A percentile compares a stretch with the other conserved stretches of the same genome.
These are phyloP conservation scores for Huntiella decipiens DNA, from an alignment of 2,329 filamentous ascomycete species.

Conservation along the genomic window DNA sequence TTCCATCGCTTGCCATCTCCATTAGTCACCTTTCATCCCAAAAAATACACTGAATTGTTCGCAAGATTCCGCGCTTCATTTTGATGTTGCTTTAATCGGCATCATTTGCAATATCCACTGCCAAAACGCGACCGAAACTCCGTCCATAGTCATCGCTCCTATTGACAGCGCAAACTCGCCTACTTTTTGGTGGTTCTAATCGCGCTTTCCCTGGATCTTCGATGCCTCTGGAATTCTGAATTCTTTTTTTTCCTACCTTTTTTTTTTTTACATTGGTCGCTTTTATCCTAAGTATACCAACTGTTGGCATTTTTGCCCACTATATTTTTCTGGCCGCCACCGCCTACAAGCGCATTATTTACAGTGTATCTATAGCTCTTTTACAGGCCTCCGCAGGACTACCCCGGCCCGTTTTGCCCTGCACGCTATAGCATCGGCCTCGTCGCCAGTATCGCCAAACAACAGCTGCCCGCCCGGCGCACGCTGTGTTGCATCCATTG, in stretches of 20 bases:
- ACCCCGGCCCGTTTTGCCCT: background rate
- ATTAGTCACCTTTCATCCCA: constrained; percentile 20
- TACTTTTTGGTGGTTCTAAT: background rate
- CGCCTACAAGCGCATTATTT: no score
- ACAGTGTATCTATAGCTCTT: no score
- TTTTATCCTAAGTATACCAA: no score
- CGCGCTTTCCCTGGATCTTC: background rate
- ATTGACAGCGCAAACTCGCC: background rate
- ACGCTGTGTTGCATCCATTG: background rate
- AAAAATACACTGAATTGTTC: constrained; percentile 17
- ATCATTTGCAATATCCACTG: constrained; percentile 2
- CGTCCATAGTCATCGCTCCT: background rate
- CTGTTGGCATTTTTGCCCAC: no score
- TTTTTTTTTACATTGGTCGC: constrained; percentile 2
- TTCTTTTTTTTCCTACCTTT: background rate
- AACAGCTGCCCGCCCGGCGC: background rate
- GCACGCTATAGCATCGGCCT: background rate
- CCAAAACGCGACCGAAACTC: constrained; percentile 9
- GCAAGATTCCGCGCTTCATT: constrained; percentile 9
- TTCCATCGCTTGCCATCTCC: constrained; percentile 9
- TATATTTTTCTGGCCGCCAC: no score
- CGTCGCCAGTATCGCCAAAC: background rate
- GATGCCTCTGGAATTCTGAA: no score
- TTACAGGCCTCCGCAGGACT: background rate
- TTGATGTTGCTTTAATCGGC: constrained; percentile 7